Percentiles rank a stretch among this genome's conserved stretches.
Evolutionary conservation across 2,329 filamentous ascomycete genomes (phyloP).

Genomic region (Hypoxylon sp.): DNA sequence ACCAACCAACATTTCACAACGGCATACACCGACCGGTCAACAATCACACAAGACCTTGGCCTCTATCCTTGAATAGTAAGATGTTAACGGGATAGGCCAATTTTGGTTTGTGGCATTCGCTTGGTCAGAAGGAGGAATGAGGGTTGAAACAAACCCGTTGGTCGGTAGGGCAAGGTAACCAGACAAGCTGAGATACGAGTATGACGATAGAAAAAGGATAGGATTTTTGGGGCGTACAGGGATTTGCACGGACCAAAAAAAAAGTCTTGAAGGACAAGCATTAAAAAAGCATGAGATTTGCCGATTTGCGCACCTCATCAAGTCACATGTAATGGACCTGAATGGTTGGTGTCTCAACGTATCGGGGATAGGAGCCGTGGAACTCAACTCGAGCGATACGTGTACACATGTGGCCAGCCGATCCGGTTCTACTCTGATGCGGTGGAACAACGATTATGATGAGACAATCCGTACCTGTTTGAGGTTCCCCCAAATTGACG

Average conservation of each 20-base stretch:
- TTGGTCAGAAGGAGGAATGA: conserved; percentile 37
- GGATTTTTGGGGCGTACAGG: conserved; percentile 38
- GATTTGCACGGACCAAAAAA: conserved; percentile 46
- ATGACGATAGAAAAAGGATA: conserved; percentile 32
- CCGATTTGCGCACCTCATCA: conserved; percentile 40
- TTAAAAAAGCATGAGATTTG: conserved; percentile 44
- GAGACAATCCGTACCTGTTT: conserved; percentile 49
- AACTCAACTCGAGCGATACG: conserved; percentile 50
- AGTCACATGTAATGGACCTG: conserved; percentile 41
- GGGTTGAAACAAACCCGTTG: conserved; percentile 45
- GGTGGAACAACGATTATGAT: conserved; percentile 50
- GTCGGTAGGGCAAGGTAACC: conserved; percentile 40
- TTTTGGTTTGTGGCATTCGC: conserved; percentile 34
- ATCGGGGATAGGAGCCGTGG: conserved; percentile 47
- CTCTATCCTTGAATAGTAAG: conserved; percentile 23
- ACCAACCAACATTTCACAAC: conserved; percentile 26
- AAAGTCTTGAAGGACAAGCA: conserved; percentile 42
- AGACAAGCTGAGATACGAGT: conserved; percentile 31
- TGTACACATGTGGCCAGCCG: conserved; percentile 51
- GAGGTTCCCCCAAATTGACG: conserved; percentile 44
- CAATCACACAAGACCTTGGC: conserved; percentile 17
- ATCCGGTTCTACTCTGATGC: conserved; percentile 52
- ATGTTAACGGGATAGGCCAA: conserved; percentile 24
- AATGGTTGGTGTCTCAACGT: conserved; percentile 37
- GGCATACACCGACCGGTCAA: conserved; percentile 31